These are phyloP conservation scores for Suillus ampliporus DNA, from an alignment of 768 basidiomycete genomes.

Conservation along the genomic window DNA sequence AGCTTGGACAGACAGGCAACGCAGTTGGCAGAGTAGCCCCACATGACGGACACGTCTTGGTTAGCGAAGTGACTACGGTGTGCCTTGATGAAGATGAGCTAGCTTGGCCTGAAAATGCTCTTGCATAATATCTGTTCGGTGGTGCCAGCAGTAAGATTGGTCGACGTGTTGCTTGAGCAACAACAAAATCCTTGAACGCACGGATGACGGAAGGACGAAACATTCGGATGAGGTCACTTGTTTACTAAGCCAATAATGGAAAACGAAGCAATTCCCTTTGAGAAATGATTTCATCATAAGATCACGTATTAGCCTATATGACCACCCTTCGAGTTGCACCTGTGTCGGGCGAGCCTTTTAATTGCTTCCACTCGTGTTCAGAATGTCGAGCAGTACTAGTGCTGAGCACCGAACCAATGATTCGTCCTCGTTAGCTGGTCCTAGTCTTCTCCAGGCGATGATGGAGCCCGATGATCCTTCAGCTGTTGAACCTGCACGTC, in stretches of 20 bases:
- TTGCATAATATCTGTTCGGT: neutral
- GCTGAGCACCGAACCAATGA: neutral
- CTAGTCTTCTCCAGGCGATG: constrained; percentile 44
- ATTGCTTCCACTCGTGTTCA: neutral
- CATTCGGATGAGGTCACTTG: constrained; percentile 14
- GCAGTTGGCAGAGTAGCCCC: constrained; percentile 59
- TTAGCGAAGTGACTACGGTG: constrained; percentile 13
- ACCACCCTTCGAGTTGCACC: too few relatives aligned
- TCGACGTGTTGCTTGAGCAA: constrained; percentile 1
- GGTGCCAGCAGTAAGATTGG: neutral
- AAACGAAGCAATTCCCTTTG: neutral
- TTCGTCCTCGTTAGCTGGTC: neutral
- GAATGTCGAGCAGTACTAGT: constrained; percentile 10
- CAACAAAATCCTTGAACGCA: neutral
- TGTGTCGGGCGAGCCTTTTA: neutral
- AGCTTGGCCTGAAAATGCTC: neutral
- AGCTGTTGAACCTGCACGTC: constrained; percentile 52
- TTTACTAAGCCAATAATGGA: neutral
- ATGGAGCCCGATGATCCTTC: constrained; percentile 48
- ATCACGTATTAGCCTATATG: too few relatives aligned
- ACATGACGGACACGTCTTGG: constrained; percentile 64
- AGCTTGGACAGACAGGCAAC: constrained; percentile 78
- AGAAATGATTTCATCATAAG: neutral
- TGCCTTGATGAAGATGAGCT: neutral
- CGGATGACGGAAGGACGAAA: constrained; percentile 3